A percentile compares a stretch with the other conserved stretches of the same genome.
Conservation (phyloP, 345 rosid genomes). For the Lumnitzera racemosa region DNA sequence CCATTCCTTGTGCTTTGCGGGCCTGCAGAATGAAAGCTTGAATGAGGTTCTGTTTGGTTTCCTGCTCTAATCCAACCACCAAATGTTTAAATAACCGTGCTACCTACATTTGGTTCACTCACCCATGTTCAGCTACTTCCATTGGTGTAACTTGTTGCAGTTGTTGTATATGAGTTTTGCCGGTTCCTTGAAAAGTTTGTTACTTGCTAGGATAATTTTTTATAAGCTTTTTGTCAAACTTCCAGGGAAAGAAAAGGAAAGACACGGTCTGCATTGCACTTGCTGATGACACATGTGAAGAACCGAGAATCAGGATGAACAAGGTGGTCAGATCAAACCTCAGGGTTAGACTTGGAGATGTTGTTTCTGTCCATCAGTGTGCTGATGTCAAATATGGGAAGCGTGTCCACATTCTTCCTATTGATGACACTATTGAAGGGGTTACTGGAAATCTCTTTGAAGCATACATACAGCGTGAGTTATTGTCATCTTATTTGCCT, state of each 20-base stretch:
- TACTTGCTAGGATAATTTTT: neutral
- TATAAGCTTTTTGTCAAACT: constrained; percentile 1
- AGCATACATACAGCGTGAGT: constrained; percentile 89
- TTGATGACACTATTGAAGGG: constrained; percentile 89
- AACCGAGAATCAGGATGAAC: constrained; percentile 85
- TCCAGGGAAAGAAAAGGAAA: constrained; percentile 77
- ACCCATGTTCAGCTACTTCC: too few relatives aligned
- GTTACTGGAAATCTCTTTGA: constrained; percentile 90
- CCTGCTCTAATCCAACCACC: too few relatives aligned
- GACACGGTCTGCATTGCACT: constrained; percentile 84
- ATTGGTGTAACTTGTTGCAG: too few relatives aligned
- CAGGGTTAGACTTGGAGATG: constrained; percentile 91
- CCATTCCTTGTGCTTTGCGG: too few relatives aligned
- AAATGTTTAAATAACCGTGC: too few relatives aligned
- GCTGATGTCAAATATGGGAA: constrained; percentile 90
- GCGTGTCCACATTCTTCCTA: constrained; percentile 88
- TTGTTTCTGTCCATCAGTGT: constrained; percentile 82
- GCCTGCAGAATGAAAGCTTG: too few relatives aligned
- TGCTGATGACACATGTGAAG: constrained; percentile 76
- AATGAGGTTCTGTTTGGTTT: too few relatives aligned
- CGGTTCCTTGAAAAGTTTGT: neutral
- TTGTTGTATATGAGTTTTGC: neutral
- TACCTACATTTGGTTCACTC: too few relatives aligned
- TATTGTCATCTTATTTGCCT: constrained; percentile 5
- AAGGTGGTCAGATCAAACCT: constrained; percentile 81